A percentile compares a stretch with the other conserved stretches of the same genome.
phyloP scores from a whole-genome alignment of 495 filamentous ascomycete genomes.

The Pyrenula massariospora region DNA sequence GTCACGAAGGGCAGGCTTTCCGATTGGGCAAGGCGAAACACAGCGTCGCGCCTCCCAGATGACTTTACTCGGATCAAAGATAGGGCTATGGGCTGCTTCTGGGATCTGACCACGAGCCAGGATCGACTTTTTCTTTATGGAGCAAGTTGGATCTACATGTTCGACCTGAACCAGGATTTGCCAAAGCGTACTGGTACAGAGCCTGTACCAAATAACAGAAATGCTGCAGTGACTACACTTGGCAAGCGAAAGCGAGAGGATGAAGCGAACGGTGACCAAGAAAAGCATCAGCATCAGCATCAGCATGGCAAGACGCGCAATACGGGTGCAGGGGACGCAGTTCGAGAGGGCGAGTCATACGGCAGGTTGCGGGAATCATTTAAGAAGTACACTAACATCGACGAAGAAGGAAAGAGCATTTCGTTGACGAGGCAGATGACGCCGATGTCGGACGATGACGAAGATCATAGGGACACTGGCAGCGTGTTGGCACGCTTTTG shows the following conservation, averaged over 20 bases:
- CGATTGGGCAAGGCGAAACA: conserved; percentile 79
- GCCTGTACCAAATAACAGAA: background rate
- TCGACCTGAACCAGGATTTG: conserved; percentile 69
- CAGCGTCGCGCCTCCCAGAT: conserved; percentile 57
- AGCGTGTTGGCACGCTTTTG: conserved; percentile 18
- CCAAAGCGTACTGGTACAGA: conserved; percentile 8
- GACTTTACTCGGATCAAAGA: conserved; percentile 62
- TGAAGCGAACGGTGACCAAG: conserved; percentile 11
- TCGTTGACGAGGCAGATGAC: background rate
- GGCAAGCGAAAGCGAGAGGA: conserved; percentile 1
- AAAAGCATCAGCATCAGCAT: conserved; percentile 25
- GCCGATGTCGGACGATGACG: conserved; percentile 15
- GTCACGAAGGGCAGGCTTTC: conserved; percentile 60
- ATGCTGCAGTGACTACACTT: background rate
- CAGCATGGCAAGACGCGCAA: conserved; percentile 24
- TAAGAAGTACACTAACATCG: background rate
- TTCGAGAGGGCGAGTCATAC: conserved; percentile 43
- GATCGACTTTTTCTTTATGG: conserved; percentile 81
- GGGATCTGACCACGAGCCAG: conserved; percentile 51
- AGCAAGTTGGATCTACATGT: conserved; percentile 79
- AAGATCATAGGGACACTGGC: conserved; percentile 10
- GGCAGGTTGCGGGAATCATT: conserved; percentile 25
- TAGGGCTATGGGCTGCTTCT: conserved; percentile 69
- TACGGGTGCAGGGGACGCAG: conserved; percentile 48
- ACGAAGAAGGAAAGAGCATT: background rate